These are phyloP conservation scores for Fonsecaea pugnacius DNA, from an alignment of 2,329 filamentous ascomycete genomes.

Conservation along the genomic window DNA sequence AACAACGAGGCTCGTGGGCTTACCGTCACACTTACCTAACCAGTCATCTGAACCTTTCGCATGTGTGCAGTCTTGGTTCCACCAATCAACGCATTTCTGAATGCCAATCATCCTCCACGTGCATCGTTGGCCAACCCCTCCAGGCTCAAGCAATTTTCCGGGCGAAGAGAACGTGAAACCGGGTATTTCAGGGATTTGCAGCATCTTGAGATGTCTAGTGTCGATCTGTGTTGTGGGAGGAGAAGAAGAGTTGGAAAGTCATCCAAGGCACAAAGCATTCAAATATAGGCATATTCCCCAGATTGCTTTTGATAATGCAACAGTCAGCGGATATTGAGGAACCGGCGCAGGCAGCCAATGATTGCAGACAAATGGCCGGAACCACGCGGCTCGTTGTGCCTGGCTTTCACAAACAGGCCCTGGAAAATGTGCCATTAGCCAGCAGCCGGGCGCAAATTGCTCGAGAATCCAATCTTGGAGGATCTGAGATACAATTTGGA, in stretches of 20 bases:
- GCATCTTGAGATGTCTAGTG: not conserved
- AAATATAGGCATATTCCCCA: not conserved
- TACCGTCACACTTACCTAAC: constrained; percentile 12
- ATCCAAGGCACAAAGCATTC: constrained; percentile 2
- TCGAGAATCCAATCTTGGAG: not conserved
- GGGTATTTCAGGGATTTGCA: not conserved
- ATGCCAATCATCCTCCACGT: constrained; percentile 10
- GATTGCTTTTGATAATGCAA: constrained; percentile 18
- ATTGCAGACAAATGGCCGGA: constrained; percentile 7
- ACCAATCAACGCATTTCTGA: constrained; percentile 13
- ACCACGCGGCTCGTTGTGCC: constrained; percentile 12
- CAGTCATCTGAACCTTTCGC: not conserved
- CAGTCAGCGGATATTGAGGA: constrained; percentile 12
- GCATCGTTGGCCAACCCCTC: constrained; percentile 13
- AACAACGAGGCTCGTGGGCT: constrained; percentile 21
- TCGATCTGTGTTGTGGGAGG: not conserved
- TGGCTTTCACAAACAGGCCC: constrained; percentile 8
- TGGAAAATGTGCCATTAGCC: constrained; percentile 12
- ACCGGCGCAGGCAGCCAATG: constrained; percentile 16
- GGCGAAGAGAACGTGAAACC: not conserved
- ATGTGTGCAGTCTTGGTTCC: constrained; percentile 11
- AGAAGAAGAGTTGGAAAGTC: not conserved
- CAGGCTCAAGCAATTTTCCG: constrained; percentile 9
- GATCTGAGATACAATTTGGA: not conserved
- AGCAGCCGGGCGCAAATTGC: not conserved